Conservation (phyloP, 169 alveolate species). For the Plasmodium berghei region DNA sequence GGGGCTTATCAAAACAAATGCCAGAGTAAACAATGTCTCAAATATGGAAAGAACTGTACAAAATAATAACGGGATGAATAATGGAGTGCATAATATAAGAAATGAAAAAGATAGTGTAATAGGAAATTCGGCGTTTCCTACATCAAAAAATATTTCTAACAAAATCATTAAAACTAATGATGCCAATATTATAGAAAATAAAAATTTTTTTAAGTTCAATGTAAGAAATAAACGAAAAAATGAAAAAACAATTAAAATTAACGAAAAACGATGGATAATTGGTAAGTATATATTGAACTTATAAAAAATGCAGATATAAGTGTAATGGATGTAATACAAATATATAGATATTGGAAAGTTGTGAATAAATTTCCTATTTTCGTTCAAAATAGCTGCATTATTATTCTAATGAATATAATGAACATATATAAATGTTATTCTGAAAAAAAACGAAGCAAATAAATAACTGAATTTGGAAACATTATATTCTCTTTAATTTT, state of each 20-base stretch:
- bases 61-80: background rate
- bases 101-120: slow-evolving; percentile 10
- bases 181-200: slow-evolving; percentile 24
- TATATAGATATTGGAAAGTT: too few species aligned
- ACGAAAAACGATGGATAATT: slow-evolving; percentile 58
- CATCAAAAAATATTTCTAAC: slow-evolving; percentile 43
- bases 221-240: slow-evolving; percentile 70
- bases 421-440: background rate
- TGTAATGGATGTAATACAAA: too few species aligned
- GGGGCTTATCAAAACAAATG: too few species aligned
- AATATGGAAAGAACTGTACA: too few species aligned
- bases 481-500: background rate
- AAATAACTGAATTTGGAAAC: background rate
- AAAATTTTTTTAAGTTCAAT: slow-evolving; percentile 15
- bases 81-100: slow-evolving; percentile 12
- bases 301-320: too few species aligned
- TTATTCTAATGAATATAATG: too few species aligned
- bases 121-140: slow-evolving; percentile 35
- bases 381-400: too few species aligned
- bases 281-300: slow-evolving; percentile 9
- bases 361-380: too few species aligned
- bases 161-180: slow-evolving; percentile 67
- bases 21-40: too few species aligned
- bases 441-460: background rate
- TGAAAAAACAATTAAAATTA: slow-evolving; percentile 53